Evolutionary conservation across 1,139 yeast genomes (phyloP).

Genomic region (Pneumocystis oryctolagi): DNA sequence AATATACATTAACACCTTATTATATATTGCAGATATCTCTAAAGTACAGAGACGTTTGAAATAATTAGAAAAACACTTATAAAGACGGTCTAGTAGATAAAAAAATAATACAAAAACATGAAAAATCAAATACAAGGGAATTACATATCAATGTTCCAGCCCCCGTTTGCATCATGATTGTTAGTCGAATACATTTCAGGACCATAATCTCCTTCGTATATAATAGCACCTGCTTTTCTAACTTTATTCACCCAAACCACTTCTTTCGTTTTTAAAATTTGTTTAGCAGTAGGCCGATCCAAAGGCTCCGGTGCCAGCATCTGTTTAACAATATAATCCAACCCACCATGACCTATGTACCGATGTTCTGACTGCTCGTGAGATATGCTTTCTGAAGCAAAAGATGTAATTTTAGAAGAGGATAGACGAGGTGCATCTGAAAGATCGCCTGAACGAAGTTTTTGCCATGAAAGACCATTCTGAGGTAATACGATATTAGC

Average conservation of each 20-base stretch:
- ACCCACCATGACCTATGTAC: constrained; percentile 25
- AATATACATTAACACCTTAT: background rate
- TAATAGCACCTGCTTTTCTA: constrained; percentile 86
- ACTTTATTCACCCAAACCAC: constrained; percentile 65
- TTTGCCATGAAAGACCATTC: constrained; percentile 95
- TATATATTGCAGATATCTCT: background rate
- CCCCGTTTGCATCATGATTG: constrained; percentile 8
- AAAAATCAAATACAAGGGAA: background rate
- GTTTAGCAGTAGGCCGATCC: constrained; percentile 63
- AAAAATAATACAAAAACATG: background rate
- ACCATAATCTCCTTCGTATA: constrained; percentile 93
- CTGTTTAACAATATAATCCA: constrained; percentile 70
- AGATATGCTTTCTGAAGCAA: background rate
- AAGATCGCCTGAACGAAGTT: constrained; percentile 83
- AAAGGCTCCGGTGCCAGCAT: constrained; percentile 84
- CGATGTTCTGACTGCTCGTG: constrained; percentile 5
- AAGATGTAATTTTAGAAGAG: background rate
- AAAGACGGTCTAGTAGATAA: background rate
- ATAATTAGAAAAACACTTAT: background rate
- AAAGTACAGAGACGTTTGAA: background rate
- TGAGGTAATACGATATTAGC: constrained; percentile 92
- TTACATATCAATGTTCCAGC: background rate
- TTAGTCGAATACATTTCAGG: constrained; percentile 37
- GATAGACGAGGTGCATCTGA: constrained; percentile 43
- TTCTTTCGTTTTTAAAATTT: constrained; percentile 54